phyloP scores from a whole-genome alignment of 768 basidiomycete genomes.

The Psilocybe sp. region DNA sequence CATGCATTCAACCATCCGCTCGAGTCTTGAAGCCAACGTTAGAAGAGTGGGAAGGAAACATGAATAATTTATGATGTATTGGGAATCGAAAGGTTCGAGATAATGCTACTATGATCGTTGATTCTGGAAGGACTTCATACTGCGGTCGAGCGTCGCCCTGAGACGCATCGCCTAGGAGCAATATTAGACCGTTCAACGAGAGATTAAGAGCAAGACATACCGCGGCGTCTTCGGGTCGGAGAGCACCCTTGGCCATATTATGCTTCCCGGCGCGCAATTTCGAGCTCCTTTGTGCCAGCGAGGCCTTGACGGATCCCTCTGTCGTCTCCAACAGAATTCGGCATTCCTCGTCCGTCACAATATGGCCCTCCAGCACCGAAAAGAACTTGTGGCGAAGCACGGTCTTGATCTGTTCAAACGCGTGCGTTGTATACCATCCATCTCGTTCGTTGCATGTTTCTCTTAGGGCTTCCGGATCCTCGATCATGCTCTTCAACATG shows the following conservation, averaged over 20 bases:
- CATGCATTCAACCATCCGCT: no score
- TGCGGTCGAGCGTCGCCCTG: slow-evolving; percentile 61
- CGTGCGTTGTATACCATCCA: slow-evolving; percentile 83
- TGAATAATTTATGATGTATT: neutral
- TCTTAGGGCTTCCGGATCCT: slow-evolving; percentile 64
- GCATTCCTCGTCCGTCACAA: slow-evolving; percentile 74
- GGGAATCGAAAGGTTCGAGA: neutral
- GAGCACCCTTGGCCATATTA: slow-evolving; percentile 86
- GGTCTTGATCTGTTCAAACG: slow-evolving; percentile 80
- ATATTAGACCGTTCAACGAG: neutral
- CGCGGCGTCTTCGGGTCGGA: slow-evolving; percentile 80
- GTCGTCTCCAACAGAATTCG: slow-evolving; percentile 50
- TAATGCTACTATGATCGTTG: slow-evolving; percentile 17
- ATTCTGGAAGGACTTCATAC: slow-evolving; percentile 36
- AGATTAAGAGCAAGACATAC: slow-evolving; percentile 38
- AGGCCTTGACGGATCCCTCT: slow-evolving; percentile 37
- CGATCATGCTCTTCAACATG: slow-evolving; percentile 79
- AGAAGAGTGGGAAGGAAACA: neutral
- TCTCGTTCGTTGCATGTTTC: slow-evolving; percentile 79
- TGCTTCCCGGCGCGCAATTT: slow-evolving; percentile 69
- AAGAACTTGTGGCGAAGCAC: slow-evolving; percentile 87
- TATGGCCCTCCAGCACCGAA: slow-evolving; percentile 67
- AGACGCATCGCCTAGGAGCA: slow-evolving; percentile 59
- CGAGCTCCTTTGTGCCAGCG: slow-evolving; percentile 41
- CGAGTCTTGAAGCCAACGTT: neutral